Evolutionary conservation across 306 rosid genomes (phyloP).

Genomic region (Citrullus colocynthis): DNA sequence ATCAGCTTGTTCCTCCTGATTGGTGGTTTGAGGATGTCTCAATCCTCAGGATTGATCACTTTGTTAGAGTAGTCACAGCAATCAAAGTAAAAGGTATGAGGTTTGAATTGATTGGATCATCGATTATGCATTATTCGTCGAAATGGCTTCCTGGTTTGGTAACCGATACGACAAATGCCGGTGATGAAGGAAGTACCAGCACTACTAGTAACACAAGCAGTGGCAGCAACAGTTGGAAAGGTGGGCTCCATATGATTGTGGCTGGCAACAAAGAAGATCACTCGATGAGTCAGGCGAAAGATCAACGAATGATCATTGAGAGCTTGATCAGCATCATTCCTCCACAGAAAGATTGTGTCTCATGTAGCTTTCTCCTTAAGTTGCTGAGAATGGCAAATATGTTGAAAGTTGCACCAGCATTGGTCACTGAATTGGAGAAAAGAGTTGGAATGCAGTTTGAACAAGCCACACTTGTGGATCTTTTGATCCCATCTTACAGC

Average conservation of each 20-base stretch:
- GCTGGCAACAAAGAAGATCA: slow-evolving; percentile 46
- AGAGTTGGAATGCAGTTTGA: slow-evolving; percentile 98
- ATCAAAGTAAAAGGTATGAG: slow-evolving; percentile 94
- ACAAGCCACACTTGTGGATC: slow-evolving; percentile 75
- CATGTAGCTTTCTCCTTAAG: slow-evolving; percentile 89
- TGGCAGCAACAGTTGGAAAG: slow-evolving; percentile 42
- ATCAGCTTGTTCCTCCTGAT: slow-evolving; percentile 74
- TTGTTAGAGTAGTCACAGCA: slow-evolving; percentile 85
- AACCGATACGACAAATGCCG: slow-evolving; percentile 19
- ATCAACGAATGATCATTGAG: slow-evolving; percentile 79
- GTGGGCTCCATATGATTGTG: slow-evolving; percentile 79
- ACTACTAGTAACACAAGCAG: slow-evolving; percentile 31
- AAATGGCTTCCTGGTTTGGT: slow-evolving; percentile 80
- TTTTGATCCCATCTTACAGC: slow-evolving; percentile 58
- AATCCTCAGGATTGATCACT: slow-evolving; percentile 86
- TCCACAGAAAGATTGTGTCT: slow-evolving; percentile 85
- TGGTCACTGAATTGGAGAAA: slow-evolving; percentile 86
- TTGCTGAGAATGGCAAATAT: slow-evolving; percentile 79
- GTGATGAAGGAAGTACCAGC: slow-evolving; percentile 48
- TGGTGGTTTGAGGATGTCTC: slow-evolving; percentile 99
- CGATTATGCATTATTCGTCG: slow-evolving; percentile 64
- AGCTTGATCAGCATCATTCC: slow-evolving; percentile 93
- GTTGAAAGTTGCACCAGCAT: slow-evolving; percentile 83
- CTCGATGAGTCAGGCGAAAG: slow-evolving; percentile 52
- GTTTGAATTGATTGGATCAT: slow-evolving; percentile 67